Evolutionary conservation across 345 rosid genomes (phyloP).

Genomic region (Sisymbrium altissimum): DNA sequence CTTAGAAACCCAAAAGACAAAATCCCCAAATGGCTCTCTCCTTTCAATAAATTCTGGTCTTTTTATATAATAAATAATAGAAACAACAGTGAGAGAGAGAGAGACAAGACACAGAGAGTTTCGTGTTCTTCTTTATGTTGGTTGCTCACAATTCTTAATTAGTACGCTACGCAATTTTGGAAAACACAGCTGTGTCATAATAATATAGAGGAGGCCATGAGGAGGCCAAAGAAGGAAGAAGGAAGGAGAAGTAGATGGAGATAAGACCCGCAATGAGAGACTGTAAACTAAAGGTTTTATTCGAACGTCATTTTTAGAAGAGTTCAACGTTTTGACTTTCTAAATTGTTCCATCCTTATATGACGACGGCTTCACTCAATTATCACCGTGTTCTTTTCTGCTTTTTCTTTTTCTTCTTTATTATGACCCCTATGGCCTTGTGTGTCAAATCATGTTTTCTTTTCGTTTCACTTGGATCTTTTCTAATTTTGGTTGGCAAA

Average conservation of each 20-base stretch:
- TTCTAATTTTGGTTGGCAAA: background rate
- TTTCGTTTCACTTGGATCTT: background rate
- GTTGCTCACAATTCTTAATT: background rate
- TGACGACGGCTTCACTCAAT: background rate
- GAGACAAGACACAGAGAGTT: background rate
- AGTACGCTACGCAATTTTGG: background rate
- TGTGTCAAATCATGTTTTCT: background rate
- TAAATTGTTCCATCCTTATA: background rate
- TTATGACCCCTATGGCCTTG: background rate
- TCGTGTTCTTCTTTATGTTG: conserved; percentile 1
- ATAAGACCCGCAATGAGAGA: conserved; percentile 13
- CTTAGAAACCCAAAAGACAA: background rate
- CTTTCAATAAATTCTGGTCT: background rate
- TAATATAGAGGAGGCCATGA: background rate
- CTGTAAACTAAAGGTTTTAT: background rate
- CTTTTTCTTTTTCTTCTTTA: background rate
- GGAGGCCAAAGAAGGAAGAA: background rate
- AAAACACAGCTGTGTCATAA: background rate
- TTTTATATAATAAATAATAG: background rate
- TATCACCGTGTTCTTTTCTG: background rate
- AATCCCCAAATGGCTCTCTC: background rate
- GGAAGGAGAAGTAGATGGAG: background rate
- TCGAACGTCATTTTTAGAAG: background rate
- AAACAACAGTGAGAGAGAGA: background rate
- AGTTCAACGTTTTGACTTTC: conserved; percentile 14